Evolutionary conservation across 2,329 filamentous ascomycete species (phyloP).

Genomic region (Magnaporthales sp.): DNA sequence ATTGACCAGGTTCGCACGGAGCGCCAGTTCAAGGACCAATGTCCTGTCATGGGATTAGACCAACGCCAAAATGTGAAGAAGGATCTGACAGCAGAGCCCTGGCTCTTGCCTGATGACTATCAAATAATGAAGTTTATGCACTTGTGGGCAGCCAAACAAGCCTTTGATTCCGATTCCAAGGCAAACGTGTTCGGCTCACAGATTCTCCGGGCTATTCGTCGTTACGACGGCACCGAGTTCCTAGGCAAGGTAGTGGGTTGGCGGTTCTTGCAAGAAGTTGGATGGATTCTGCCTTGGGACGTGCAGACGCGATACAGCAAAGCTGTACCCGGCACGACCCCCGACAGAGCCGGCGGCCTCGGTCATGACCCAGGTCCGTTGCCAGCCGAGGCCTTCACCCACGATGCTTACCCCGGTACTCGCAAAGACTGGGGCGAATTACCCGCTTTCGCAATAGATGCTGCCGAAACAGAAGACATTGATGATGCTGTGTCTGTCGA

Average conservation of each 20-base stretch:
- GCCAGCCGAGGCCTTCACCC: constrained; percentile 20
- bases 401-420: constrained; percentile 36
- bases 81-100: neutral
- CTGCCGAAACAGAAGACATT: constrained; percentile 56
- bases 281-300: constrained; percentile 63
- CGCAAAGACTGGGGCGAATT: constrained; percentile 52
- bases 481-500: constrained; percentile 75
- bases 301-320: constrained; percentile 54
- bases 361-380: constrained; percentile 15
- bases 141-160: constrained; percentile 51
- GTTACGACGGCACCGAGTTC: constrained; percentile 44
- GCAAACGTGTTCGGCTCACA: constrained; percentile 54
- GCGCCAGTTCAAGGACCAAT: constrained; percentile 20
- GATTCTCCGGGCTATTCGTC: constrained; percentile 51
- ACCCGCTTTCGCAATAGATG: constrained; percentile 66
- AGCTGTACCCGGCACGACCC: constrained; percentile 39
- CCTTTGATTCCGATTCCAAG: constrained; percentile 42
- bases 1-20: constrained; percentile 42
- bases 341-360: constrained; percentile 34
- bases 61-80: neutral
- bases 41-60: constrained; percentile 17
- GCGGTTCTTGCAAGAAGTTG: constrained; percentile 69
- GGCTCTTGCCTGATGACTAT: constrained; percentile 29
- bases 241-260: constrained; percentile 41
- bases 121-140: constrained; percentile 61